Percentiles rank a stretch among this genome's conserved stretches.
phyloP scores from a whole-genome alignment of 768 basidiomycete genomes.

The Strobilomyces confusus region DNA sequence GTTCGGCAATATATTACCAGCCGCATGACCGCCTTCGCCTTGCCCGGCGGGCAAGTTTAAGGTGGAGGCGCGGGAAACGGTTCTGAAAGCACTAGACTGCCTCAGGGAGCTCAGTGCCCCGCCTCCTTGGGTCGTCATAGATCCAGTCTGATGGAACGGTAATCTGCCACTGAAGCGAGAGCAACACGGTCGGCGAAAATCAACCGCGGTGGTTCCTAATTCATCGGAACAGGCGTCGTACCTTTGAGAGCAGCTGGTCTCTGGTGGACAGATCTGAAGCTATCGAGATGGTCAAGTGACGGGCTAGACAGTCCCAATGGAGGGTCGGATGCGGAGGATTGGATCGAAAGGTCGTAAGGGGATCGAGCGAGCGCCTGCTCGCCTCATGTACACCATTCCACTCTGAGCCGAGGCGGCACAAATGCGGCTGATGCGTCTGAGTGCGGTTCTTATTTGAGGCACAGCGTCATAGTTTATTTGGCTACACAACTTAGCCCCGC shows the following conservation, averaged over 20 bases:
- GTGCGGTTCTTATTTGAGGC: too few species aligned
- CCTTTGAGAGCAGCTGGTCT: slow-evolving; percentile 4
- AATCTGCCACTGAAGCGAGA: slow-evolving; percentile 2
- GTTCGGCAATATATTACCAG: slow-evolving; percentile 9
- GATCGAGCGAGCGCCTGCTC: background rate
- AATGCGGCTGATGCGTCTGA: too few species aligned
- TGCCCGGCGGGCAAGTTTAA: background rate
- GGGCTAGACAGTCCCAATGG: background rate
- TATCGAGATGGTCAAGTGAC: too few species aligned
- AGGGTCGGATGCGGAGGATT: background rate
- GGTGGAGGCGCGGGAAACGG: background rate
- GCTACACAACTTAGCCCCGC: too few species aligned
- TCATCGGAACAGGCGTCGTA: slow-evolving; percentile 1
- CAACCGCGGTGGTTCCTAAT: background rate
- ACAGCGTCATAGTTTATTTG: too few species aligned
- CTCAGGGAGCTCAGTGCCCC: background rate
- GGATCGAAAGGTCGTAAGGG: background rate
- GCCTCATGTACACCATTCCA: background rate
- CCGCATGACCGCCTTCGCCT: background rate
- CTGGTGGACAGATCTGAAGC: background rate
- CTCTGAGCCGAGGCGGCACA: too few species aligned
- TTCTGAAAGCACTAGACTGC: background rate
- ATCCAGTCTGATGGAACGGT: background rate
- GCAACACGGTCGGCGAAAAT: background rate
- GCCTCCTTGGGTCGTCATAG: background rate